These are phyloP conservation scores for Rubia tinctorum DNA, from an alignment of 305 asterid species.

Conservation along the genomic window DNA sequence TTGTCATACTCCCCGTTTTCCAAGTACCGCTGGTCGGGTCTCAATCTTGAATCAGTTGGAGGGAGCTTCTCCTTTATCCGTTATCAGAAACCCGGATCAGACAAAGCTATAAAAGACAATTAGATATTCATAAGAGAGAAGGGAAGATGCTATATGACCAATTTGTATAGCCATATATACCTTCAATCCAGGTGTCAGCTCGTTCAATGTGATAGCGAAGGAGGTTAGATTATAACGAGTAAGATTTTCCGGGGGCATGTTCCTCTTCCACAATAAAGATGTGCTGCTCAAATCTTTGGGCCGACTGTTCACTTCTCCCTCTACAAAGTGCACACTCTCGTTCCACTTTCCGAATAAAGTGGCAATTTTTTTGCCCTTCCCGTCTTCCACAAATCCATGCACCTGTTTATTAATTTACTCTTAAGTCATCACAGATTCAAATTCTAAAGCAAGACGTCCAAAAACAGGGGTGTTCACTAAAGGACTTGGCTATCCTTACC, in stretches of 20 bases:
- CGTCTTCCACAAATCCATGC: constrained; percentile 82
- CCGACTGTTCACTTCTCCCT: constrained; percentile 56
- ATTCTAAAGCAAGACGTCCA: background rate
- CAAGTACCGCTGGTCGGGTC: constrained; percentile 90
- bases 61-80: constrained; percentile 92
- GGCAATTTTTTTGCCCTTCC: constrained; percentile 53
- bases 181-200: constrained; percentile 78
- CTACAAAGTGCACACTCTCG: constrained; percentile 57
- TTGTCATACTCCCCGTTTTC: constrained; percentile 92
- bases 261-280: constrained; percentile 68
- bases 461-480: background rate
- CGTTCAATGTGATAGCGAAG: constrained; percentile 89
- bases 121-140: constrained; percentile 24
- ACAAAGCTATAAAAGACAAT: constrained; percentile 36
- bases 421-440: constrained; percentile 11
- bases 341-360: constrained; percentile 91
- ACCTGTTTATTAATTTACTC: constrained; percentile 49
- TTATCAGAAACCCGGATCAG: constrained; percentile 48
- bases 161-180: constrained; percentile 33
- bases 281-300: constrained; percentile 50
- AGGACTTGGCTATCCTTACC: constrained; percentile 37
- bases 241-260: constrained; percentile 48
- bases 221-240: constrained; percentile 86
- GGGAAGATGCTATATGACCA: constrained; percentile 7
- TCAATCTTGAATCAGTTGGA: constrained; percentile 92